These are phyloP conservation scores for Coemansia asiatica DNA, from an alignment of 192 early-diverging fungal species.

Conservation along the genomic window DNA sequence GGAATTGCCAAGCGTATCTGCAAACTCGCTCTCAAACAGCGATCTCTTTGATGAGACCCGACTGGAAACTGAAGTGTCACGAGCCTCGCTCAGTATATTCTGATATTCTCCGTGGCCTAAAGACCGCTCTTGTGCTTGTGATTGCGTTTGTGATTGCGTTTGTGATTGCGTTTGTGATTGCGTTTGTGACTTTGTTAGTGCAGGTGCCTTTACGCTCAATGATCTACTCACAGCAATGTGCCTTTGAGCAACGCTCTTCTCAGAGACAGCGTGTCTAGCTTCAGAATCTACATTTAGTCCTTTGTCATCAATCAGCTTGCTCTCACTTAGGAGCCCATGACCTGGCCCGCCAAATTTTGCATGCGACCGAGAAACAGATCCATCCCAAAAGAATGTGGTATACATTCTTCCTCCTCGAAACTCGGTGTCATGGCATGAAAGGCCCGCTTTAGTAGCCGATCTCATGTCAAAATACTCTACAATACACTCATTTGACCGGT, in stretches of 20 bases:
- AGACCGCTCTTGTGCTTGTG: not conserved
- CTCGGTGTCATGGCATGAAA: constrained; percentile 8
- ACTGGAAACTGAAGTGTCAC: not conserved
- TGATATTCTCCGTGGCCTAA: no score
- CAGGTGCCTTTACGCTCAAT: no score
- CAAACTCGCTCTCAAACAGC: not conserved
- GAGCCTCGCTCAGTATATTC: not conserved
- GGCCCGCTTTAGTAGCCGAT: constrained; percentile 16
- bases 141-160: not conserved
- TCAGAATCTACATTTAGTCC: not conserved
- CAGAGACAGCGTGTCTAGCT: not conserved
- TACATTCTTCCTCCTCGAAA: constrained; percentile 16
- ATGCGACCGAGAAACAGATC: not conserved
- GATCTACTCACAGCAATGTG: not conserved
- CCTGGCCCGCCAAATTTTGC: not conserved
- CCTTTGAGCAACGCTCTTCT: not conserved
- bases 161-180: not conserved
- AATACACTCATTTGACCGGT: constrained; percentile 21
- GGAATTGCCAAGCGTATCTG: not conserved
- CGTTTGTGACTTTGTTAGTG: no score
- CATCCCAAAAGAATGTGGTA: constrained; percentile 42
- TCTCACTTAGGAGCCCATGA: not conserved
- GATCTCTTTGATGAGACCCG: not conserved
- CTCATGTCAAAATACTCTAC: constrained; percentile 42
- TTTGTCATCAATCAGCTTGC: not conserved